phyloP scores from a whole-genome alignment of 2,329 filamentous ascomycete genomes.

The Paecilomyces fulvus region DNA sequence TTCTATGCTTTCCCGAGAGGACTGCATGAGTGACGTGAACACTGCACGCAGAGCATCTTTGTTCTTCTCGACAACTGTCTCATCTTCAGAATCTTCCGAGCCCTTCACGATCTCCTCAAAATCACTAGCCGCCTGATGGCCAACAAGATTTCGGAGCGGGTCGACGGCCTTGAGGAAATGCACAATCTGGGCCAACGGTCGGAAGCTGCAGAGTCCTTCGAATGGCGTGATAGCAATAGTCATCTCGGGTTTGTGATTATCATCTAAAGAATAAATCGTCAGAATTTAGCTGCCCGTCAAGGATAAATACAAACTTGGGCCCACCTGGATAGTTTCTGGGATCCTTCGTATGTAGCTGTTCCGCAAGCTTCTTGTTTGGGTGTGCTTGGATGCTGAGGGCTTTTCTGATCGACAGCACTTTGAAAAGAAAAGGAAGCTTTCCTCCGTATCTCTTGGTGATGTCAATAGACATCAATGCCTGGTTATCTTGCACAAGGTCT shows the following conservation, averaged over 20 bases:
- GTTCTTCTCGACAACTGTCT: constrained; percentile 48
- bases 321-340: constrained; percentile 79
- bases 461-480: constrained; percentile 66
- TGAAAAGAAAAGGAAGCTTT: constrained; percentile 94
- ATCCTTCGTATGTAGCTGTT: constrained; percentile 75
- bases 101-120: constrained; percentile 50
- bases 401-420: constrained; percentile 92
- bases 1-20: constrained; percentile 57
- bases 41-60: constrained; percentile 68
- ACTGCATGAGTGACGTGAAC: constrained; percentile 76
- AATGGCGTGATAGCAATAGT: constrained; percentile 95
- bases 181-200: constrained; percentile 74
- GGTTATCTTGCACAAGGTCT: constrained; percentile 80
- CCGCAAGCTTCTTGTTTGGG: constrained; percentile 89
- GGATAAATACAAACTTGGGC: constrained; percentile 4
- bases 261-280: constrained; percentile 45
- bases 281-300: background rate
- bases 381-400: constrained; percentile 96
- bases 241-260: constrained; percentile 99
- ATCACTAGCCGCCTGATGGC: constrained; percentile 42
- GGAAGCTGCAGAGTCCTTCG: constrained; percentile 91
- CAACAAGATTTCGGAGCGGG: constrained; percentile 58
- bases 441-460: constrained; percentile 66
- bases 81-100: constrained; percentile 43
- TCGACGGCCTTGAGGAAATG: constrained; percentile 68